A percentile compares a stretch with the other conserved stretches of the same genome.
Evolutionary conservation across 2,329 filamentous ascomycete genomes (phyloP).

Genomic region (Penicillium vulpinum): DNA sequence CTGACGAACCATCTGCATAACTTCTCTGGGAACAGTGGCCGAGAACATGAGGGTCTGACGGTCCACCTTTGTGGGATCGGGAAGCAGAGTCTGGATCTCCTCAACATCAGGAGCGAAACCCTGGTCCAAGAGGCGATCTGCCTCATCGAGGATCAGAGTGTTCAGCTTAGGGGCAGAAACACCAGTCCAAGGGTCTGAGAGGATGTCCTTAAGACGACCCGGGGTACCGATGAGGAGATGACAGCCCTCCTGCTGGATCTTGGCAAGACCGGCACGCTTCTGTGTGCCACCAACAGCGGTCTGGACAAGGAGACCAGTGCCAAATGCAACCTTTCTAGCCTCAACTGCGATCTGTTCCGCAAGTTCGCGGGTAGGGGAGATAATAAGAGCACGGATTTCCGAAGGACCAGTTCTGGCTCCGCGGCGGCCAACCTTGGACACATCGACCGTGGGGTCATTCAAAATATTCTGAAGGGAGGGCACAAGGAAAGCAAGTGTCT

Average conservation of each 20-base stretch:
- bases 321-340: conserved; percentile 64
- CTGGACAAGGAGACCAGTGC: conserved; percentile 68
- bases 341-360: conserved; percentile 69
- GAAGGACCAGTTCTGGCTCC: conserved; percentile 22
- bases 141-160: conserved; percentile 64
- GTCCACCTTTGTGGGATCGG: conserved; percentile 60
- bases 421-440: conserved; percentile 11
- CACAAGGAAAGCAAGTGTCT: conserved; percentile 89
- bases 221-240: conserved; percentile 90
- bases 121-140: conserved; percentile 67
- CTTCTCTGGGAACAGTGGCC: conserved; percentile 82
- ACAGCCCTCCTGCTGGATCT: conserved; percentile 73
- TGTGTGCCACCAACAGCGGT: conserved; percentile 90
- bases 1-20: conserved; percentile 73
- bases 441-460: conserved; percentile 60
- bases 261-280: conserved; percentile 66
- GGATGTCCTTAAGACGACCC: conserved; percentile 79
- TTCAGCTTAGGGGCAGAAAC: conserved; percentile 64
- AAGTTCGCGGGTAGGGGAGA: conserved; percentile 64
- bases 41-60: conserved; percentile 95
- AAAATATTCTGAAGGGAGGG: conserved; percentile 82
- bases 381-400: conserved; percentile 61
- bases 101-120: conserved; percentile 68
- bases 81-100: conserved; percentile 63
- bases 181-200: conserved; percentile 63